Evolutionary conservation across 228 moss, liverwort and hornwort species (phyloP).

Genomic region (Sphagnum magellanicum): DNA sequence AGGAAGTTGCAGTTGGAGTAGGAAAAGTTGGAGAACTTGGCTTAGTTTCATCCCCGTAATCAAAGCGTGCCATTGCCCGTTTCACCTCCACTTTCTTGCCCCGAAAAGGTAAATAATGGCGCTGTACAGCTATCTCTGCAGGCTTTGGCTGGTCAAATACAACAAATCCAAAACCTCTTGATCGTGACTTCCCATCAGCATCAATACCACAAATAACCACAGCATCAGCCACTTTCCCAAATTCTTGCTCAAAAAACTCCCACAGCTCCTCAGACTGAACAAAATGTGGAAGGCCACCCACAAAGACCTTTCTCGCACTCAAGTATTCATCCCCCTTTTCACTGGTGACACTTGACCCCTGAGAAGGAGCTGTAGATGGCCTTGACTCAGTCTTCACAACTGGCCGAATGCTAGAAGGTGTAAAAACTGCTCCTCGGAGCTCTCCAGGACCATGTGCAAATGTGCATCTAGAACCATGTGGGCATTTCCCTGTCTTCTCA

Average conservation of each 20-base stretch:
- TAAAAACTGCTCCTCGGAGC: conserved; percentile 54
- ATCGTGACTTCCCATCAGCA: conserved; percentile 74
- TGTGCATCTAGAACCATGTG: conserved; percentile 87
- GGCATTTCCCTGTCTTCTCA: conserved; percentile 87
- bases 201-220: conserved; percentile 88
- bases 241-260: conserved; percentile 91
- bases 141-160: conserved; percentile 81
- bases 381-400: conserved; percentile 47
- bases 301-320: conserved; percentile 82
- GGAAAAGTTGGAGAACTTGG: conserved; percentile 62
- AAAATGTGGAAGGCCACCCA: conserved; percentile 84
- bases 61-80: conserved; percentile 81
- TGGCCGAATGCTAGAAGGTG: conserved; percentile 48
- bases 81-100: conserved; percentile 97
- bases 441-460: conserved; percentile 87
- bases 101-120: conserved; percentile 82
- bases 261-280: conserved; percentile 79
- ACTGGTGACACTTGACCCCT: conserved; percentile 73
- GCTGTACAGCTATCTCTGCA: conserved; percentile 72
- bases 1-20: conserved; percentile 25
- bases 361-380: conserved; percentile 76
- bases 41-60: conserved; percentile 73
- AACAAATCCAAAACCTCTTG: conserved; percentile 87
- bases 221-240: conserved; percentile 87
- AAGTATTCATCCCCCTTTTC: conserved; percentile 73